A percentile compares a stretch with the other conserved stretches of the same genome.
Conservation (phyloP, 2,329 filamentous ascomycete species). For the Cladosporium oxysporum region DNA sequence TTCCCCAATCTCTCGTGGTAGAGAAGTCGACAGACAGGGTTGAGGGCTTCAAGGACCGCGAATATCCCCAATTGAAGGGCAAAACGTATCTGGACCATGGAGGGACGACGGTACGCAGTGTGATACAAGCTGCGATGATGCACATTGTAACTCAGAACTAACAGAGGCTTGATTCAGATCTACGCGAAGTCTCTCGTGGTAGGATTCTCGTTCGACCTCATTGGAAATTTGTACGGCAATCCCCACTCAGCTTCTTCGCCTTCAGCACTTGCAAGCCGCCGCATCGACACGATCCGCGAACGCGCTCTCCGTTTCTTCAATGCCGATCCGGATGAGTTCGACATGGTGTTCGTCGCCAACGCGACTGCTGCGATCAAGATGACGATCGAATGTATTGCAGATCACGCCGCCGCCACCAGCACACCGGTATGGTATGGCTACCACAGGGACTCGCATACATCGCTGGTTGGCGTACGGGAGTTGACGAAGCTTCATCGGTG, state of each 20-base stretch:
- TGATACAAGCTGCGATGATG: neutral
- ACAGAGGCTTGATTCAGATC: slow-evolving; percentile 40
- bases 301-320: slow-evolving; percentile 61
- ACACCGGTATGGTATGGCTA: slow-evolving; percentile 59
- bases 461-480: slow-evolving; percentile 48
- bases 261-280: slow-evolving; percentile 58
- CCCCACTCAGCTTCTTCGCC: slow-evolving; percentile 66
- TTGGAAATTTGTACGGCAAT: slow-evolving; percentile 64
- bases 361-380: slow-evolving; percentile 64
- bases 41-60: slow-evolving; percentile 41
- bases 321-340: slow-evolving; percentile 60
- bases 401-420: slow-evolving; percentile 52
- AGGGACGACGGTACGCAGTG: slow-evolving; percentile 42
- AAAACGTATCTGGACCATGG: slow-evolving; percentile 46
- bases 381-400: slow-evolving; percentile 59
- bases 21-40: slow-evolving; percentile 40
- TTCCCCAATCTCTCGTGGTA: slow-evolving; percentile 33
- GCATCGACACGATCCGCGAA: slow-evolving; percentile 58
- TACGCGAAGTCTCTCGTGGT: slow-evolving; percentile 61
- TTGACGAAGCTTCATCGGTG: slow-evolving; percentile 39
- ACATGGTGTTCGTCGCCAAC: slow-evolving; percentile 63
- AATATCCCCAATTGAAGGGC: slow-evolving; percentile 47
- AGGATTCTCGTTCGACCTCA: slow-evolving; percentile 58
- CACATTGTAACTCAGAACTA: neutral
- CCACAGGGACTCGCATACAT: slow-evolving; percentile 63